Conservation (phyloP, 2,329 filamentous ascomycete genomes). For the Shiraia sp. region DNA sequence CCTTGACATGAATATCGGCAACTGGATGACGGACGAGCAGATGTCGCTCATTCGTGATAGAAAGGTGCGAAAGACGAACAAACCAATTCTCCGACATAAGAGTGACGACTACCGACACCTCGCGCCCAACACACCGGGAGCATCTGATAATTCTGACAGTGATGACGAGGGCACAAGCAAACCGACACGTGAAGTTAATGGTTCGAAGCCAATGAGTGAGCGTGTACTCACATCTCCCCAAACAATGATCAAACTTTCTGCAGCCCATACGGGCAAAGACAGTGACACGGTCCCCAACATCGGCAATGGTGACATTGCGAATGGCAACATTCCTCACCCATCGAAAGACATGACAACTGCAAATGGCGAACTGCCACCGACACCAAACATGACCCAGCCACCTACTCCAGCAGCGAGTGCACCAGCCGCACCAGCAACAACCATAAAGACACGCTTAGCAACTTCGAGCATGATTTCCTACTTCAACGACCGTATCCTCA, state of each 20-base stretch:
- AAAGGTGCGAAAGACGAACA: slow-evolving; percentile 75
- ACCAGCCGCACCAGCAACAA: slow-evolving; percentile 46
- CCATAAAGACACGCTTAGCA: slow-evolving; percentile 81
- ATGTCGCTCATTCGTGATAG: slow-evolving; percentile 92
- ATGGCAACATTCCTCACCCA: slow-evolving; percentile 21
- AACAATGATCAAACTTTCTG: slow-evolving; percentile 44
- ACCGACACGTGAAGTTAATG: slow-evolving; percentile 8
- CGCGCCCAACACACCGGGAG: slow-evolving; percentile 78
- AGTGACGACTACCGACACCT: slow-evolving; percentile 85
- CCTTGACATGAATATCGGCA: slow-evolving; percentile 95
- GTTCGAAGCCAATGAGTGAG: slow-evolving; percentile 21
- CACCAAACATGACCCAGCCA: slow-evolving; percentile 21
- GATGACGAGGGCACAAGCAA: slow-evolving; percentile 32
- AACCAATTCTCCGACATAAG: slow-evolving; percentile 78
- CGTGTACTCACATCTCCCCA: slow-evolving; percentile 35
- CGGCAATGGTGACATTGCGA: slow-evolving; percentile 24
- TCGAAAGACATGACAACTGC: slow-evolving; percentile 23
- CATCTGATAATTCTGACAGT: slow-evolving; percentile 73
- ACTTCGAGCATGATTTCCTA: slow-evolving; percentile 98
- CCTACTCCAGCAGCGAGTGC: slow-evolving; percentile 29
- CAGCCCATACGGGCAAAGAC: slow-evolving; percentile 44
- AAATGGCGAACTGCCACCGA: slow-evolving; percentile 15
- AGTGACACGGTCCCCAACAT: slow-evolving; percentile 18
- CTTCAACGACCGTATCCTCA: slow-evolving; percentile 92
- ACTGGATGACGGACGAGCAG: slow-evolving; percentile 99